Evolutionary conservation across 768 basidiomycete genomes (phyloP).

Genomic region (Boletus sp.): DNA sequence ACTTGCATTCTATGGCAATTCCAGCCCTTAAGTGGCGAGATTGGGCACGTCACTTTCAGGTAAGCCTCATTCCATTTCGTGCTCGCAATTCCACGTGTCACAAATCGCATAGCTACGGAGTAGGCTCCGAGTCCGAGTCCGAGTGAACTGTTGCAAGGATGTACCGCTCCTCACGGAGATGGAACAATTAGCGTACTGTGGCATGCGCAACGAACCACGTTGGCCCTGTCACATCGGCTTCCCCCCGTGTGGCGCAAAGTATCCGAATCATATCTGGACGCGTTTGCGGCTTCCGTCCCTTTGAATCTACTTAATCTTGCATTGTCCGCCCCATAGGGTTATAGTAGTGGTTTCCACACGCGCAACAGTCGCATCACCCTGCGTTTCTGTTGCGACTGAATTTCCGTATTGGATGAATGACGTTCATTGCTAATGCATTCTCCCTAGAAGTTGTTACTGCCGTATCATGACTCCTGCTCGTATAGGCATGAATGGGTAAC

Average conservation of each 20-base stretch:
- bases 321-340: constrained; percentile 25
- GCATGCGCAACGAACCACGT: constrained; percentile 11
- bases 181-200: neutral
- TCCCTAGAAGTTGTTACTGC: neutral
- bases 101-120: constrained; percentile 8
- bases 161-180: constrained; percentile 9
- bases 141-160: neutral
- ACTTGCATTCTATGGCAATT: constrained; percentile 11
- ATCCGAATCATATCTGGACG: neutral
- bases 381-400: constrained; percentile 14
- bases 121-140: constrained; percentile 4
- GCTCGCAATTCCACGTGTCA: neutral
- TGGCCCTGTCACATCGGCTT: constrained; percentile 8
- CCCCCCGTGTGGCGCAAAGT: constrained; percentile 4
- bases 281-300: constrained; percentile 2
- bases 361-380: constrained; percentile 7
- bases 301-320: constrained; percentile 20
- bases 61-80: constrained; percentile 7
- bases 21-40: neutral
- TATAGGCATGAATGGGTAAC: constrained; percentile 11
- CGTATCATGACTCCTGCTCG: neutral
- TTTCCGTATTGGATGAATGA: constrained; percentile 1
- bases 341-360: constrained; percentile 14
- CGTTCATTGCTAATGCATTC: constrained; percentile 8
- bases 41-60: neutral